These are phyloP conservation scores for Begonia fuchsioides DNA, from an alignment of 306 rosid genomes.

Conservation along the genomic window DNA sequence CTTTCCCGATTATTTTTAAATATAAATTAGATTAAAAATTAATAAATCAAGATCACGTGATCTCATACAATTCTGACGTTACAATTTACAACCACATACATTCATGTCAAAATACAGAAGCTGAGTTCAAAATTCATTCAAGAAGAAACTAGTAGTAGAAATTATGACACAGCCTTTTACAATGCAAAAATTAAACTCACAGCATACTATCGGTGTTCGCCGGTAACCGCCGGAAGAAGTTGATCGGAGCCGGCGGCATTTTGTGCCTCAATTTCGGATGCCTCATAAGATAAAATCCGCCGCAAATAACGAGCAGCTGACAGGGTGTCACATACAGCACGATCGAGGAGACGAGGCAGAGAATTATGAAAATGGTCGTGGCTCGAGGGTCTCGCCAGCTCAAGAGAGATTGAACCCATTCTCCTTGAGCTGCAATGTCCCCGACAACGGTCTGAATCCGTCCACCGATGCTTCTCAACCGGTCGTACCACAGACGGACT, in stretches of 20 bases:
- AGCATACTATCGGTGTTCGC: constrained; percentile 71
- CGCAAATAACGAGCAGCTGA: constrained; percentile 29
- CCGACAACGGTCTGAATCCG: constrained; percentile 82
- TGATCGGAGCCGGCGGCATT: constrained; percentile 46
- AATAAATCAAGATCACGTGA: no score
- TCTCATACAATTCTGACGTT: no score
- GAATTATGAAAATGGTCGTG: constrained; percentile 40
- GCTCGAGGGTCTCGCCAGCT: constrained; percentile 98
- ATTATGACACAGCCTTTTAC: no score
- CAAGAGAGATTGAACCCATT: constrained; percentile 59
- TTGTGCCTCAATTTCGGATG: constrained; percentile 67
- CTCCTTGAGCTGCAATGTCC: constrained; percentile 82
- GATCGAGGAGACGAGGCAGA: constrained; percentile 45
- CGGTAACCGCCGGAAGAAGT: constrained; percentile 82
- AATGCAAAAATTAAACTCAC: constrained; percentile 14
- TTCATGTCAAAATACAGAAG: no score
- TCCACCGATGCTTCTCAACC: constrained; percentile 71
- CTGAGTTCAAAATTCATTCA: no score
- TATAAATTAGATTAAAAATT: no score
- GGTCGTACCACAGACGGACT: constrained; percentile 68
- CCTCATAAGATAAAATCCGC: constrained; percentile 76
- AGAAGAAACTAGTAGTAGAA: no score
- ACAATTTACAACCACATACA: no score
- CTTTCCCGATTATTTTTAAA: no score
- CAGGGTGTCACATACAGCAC: constrained; percentile 57